Evolutionary conservation across 306 rosid genomes (phyloP), one percentile per base, ranked within the genome.

Genomic region (Vicia villosa): DNA sequence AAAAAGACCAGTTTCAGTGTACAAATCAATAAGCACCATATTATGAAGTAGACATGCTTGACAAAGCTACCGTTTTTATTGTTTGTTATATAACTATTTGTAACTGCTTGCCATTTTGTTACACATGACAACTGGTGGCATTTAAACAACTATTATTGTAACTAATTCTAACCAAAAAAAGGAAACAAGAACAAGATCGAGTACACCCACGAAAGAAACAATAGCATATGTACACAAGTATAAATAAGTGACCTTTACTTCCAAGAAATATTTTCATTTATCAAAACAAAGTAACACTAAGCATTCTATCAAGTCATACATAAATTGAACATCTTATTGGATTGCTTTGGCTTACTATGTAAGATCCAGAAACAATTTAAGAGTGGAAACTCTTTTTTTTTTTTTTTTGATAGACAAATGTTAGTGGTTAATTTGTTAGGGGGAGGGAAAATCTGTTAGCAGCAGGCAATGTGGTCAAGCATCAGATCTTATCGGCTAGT

Each of bases 161-260:
- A 34, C 65, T 70, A 8, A 54, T 47, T 68, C 55, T 69, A 47
- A 16, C 42, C 40, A 10, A 63, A 57, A 15, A 63, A 65, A 64
- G 37, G 58, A 77, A 59, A 56, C 46, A 57, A 17, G 41, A 28
- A 30, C 20, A 57, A 57, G 15, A 20, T 14, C 41, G 59, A 36
- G 20, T 40, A 20, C 7, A 63, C n/a, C 24, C 49, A 41, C 54
- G 54, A 10, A 46, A 63, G 52, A 37, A 63, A 41, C 50, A 63
- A 15, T 57, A 28, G n/a, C 56, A 58, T 5, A n/a, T 9, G 46
- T 42, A 58, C 15, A 42, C 36, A 72, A 11, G 34, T 4, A 71
- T 54, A 60, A 19, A 19, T 30, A 30, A 30, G 41, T 6, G 57
- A 19, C 68, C 38, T 15, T 16, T 61, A 51, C 8, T 67, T 68